These are phyloP conservation scores for Botryosphaeria agaves DNA, from an alignment of 2,329 filamentous ascomycete genomes.

Conservation along the genomic window DNA sequence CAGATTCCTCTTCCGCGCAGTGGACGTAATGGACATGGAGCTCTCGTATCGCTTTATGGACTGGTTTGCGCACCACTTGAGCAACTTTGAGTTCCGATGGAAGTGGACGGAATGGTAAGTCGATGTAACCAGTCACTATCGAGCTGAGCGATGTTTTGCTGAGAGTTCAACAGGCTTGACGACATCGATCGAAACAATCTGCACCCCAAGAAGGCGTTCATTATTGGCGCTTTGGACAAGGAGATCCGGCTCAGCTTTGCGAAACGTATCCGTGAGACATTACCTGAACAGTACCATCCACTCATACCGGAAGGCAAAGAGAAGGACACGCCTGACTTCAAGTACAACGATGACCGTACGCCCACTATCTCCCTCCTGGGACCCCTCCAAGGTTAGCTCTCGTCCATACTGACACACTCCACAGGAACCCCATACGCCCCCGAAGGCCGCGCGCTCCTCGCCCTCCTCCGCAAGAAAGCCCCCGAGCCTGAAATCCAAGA, in stretches of 20 bases:
- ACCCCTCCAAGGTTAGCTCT: not conserved
- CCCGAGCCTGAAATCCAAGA: conserved; percentile 73
- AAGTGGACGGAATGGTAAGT: conserved; percentile 91
- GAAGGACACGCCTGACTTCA: conserved; percentile 91
- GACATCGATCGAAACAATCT: conserved; percentile 62
- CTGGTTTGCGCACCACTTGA: conserved; percentile 95
- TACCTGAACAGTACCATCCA: conserved; percentile 66
- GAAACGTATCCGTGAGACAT: conserved; percentile 83
- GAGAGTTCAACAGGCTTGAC: conserved; percentile 38
- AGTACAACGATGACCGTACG: conserved; percentile 62
- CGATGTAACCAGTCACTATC: too few relatives aligned
- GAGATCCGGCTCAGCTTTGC: conserved; percentile 94
- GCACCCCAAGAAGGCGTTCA: conserved; percentile 85
- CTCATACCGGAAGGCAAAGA: conserved; percentile 79
- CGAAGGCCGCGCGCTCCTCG: conserved; percentile 68
- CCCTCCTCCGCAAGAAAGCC: conserved; percentile 68
- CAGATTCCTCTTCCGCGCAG: conserved; percentile 70
- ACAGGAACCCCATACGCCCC: conserved; percentile 62
- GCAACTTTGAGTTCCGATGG: conserved; percentile 98
- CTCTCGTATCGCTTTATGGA: conserved; percentile 77
- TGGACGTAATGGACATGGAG: conserved; percentile 73
- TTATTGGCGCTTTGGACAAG: conserved; percentile 79
- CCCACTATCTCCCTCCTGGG: conserved; percentile 6
- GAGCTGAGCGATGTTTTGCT: not conserved
- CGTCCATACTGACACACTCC: conserved; percentile 7